A percentile compares a stretch with the other conserved stretches of the same genome.
Conservation (phyloP, 108 stramenopile species). For the Discostella stelligeroides region DNA sequence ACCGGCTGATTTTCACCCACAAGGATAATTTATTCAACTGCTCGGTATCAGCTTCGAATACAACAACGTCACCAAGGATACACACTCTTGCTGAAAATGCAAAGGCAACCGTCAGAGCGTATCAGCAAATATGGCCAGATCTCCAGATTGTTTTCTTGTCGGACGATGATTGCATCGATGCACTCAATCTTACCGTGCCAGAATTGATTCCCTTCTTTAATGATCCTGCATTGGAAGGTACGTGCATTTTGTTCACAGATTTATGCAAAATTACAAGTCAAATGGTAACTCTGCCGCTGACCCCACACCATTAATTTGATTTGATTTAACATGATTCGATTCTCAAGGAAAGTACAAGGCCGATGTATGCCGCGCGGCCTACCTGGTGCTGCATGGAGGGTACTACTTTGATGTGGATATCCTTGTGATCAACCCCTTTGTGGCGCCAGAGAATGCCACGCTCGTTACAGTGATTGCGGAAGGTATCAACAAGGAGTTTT, state of each 20-base stretch:
- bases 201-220: slow-evolving; percentile 18
- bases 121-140: slow-evolving; percentile 21
- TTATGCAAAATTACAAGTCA: no score
- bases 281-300: no score
- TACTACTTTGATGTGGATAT: slow-evolving; percentile 48
- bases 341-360: slow-evolving; percentile 34
- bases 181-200: slow-evolving; percentile 17
- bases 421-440: slow-evolving; percentile 20
- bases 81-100: slow-evolving; percentile 35
- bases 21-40: slow-evolving; percentile 21
- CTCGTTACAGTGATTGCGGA: background rate
- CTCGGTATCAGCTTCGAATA: slow-evolving; percentile 13
- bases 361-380: slow-evolving; percentile 30
- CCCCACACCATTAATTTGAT: no score
- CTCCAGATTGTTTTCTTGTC: slow-evolving; percentile 19
- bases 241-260: background rate
- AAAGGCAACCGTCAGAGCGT: slow-evolving; percentile 26
- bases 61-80: slow-evolving; percentile 2
- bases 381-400: slow-evolving; percentile 27
- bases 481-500: background rate
- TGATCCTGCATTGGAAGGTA: slow-evolving; percentile 6
- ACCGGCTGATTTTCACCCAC: slow-evolving; percentile 18
- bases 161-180: slow-evolving; percentile 13
- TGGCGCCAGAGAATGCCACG: slow-evolving; percentile 13
- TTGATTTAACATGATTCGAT: no score